Conservation (phyloP, 176 grass and related monocot genomes). For the Avena insularis region DNA sequence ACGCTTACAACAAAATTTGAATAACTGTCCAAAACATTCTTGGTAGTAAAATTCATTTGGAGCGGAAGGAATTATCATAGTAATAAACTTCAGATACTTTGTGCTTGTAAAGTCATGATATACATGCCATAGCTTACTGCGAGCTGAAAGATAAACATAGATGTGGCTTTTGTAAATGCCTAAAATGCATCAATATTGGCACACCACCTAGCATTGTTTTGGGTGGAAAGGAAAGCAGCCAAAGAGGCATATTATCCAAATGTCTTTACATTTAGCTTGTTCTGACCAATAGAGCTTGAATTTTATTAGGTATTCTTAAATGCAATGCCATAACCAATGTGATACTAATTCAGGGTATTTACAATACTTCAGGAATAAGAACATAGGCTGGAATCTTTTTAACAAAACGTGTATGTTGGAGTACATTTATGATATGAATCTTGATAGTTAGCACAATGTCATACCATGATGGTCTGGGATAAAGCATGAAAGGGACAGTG, state of each 20-base stretch:
- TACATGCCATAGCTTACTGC: background rate
- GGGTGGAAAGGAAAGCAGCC: background rate
- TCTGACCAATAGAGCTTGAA: background rate
- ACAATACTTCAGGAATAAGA: background rate
- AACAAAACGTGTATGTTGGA: background rate
- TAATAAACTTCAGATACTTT: too few species aligned
- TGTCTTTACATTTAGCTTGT: background rate
- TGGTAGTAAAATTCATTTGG: too few species aligned
- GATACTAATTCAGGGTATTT: background rate
- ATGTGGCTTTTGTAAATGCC: background rate
- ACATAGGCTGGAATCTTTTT: background rate
- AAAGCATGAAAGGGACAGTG: background rate
- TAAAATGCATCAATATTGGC: background rate
- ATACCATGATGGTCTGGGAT: too few species aligned
- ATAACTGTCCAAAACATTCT: background rate
- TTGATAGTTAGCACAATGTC: background rate
- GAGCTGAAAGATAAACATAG: background rate
- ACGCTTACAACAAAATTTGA: too few species aligned
- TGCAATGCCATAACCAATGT: background rate
- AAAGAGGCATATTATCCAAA: background rate
- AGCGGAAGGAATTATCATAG: too few species aligned
- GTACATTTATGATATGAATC: slow-evolving; percentile 2
- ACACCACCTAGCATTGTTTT: background rate
- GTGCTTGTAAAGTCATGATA: too few species aligned
- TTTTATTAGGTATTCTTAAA: background rate